Conservation (phyloP, 1,284 basidiomycete genomes). For the Papiliotrema laurentii region DNA sequence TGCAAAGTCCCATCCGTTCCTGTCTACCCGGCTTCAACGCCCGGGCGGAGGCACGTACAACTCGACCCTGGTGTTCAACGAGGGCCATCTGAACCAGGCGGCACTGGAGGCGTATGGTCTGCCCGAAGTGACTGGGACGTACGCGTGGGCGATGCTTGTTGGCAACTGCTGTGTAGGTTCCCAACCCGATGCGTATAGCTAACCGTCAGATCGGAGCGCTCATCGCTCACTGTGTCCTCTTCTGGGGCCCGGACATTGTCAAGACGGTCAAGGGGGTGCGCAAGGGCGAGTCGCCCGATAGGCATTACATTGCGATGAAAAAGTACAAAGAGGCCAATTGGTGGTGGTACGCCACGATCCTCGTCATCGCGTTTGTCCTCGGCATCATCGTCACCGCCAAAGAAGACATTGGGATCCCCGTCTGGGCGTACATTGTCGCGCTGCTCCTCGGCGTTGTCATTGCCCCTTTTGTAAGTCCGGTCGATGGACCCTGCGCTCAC, state of each 20-base stretch:
- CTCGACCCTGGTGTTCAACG: constrained; percentile 45
- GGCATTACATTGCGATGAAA: constrained; percentile 51
- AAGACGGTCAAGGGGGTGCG: constrained; percentile 55
- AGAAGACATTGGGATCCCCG: constrained; percentile 20
- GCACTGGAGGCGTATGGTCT: constrained; percentile 24
- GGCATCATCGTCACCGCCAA: constrained; percentile 21
- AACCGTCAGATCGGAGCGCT: constrained; percentile 57
- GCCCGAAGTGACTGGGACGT: constrained; percentile 47
- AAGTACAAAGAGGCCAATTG: constrained; percentile 33
- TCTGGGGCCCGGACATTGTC: constrained; percentile 31
- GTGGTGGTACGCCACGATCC: constrained; percentile 30
- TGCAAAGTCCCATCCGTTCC: constrained; percentile 12
- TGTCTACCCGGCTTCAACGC: constrained; percentile 13
- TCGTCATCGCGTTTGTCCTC: constrained; percentile 16
- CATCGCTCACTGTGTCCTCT: constrained; percentile 54
- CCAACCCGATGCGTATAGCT: not conserved
- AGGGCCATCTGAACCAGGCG: constrained; percentile 21
- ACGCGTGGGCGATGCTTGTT: constrained; percentile 57
- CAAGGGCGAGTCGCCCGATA: constrained; percentile 54
- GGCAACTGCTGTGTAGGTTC: constrained; percentile 26
- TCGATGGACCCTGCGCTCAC: not conserved
- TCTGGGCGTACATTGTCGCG: constrained; percentile 19
- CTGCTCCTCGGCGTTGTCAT: constrained; percentile 16
- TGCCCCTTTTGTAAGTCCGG: constrained; percentile 19
- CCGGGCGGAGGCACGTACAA: constrained; percentile 39